Conservation (phyloP, 805 yeast species). For the Starmerella bombicola region DNA sequence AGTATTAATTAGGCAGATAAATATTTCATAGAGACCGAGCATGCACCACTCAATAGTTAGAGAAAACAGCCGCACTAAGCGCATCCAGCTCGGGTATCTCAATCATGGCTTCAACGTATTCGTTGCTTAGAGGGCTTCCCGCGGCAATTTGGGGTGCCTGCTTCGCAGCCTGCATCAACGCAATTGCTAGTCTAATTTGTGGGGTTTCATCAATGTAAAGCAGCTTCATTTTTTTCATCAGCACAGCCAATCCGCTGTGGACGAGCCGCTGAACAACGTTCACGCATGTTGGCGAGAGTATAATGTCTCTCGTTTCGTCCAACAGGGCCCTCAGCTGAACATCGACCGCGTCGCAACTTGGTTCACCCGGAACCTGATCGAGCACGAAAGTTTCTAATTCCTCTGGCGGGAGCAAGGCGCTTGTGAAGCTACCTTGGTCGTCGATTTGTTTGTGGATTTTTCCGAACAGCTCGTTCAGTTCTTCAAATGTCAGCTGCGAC, state of each 20-base stretch:
- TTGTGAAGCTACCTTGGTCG: slow-evolving; percentile 22
- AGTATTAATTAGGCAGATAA: no score
- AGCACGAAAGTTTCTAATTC: slow-evolving; percentile 43
- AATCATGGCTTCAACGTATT: slow-evolving; percentile 38
- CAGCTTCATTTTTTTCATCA: slow-evolving; percentile 32
- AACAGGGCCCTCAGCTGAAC: slow-evolving; percentile 27
- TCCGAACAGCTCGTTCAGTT: slow-evolving; percentile 36
- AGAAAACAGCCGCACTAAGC: slow-evolving; percentile 78
- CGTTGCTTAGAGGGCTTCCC: slow-evolving; percentile 33
- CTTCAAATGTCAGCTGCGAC: slow-evolving; percentile 51
- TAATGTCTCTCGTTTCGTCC: slow-evolving; percentile 35
- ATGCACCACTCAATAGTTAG: no score
- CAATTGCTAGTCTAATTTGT: slow-evolving; percentile 47
- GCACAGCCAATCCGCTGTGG: slow-evolving; percentile 35
- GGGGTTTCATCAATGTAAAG: slow-evolving; percentile 20
- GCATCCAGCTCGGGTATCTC: slow-evolving; percentile 60
- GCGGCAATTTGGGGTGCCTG: slow-evolving; percentile 48
- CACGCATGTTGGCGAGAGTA: slow-evolving; percentile 33
- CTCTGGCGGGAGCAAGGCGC: slow-evolving; percentile 39
- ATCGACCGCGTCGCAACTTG: slow-evolving; percentile 17
- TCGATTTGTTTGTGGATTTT: slow-evolving; percentile 31
- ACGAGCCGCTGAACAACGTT: slow-evolving; percentile 33
- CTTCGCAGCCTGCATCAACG: slow-evolving; percentile 54
- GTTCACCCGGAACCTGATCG: slow-evolving; percentile 34
- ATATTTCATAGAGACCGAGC: no score